Conservation (phyloP, 768 basidiomycete species). For the Trametes gibbosa region DNA sequence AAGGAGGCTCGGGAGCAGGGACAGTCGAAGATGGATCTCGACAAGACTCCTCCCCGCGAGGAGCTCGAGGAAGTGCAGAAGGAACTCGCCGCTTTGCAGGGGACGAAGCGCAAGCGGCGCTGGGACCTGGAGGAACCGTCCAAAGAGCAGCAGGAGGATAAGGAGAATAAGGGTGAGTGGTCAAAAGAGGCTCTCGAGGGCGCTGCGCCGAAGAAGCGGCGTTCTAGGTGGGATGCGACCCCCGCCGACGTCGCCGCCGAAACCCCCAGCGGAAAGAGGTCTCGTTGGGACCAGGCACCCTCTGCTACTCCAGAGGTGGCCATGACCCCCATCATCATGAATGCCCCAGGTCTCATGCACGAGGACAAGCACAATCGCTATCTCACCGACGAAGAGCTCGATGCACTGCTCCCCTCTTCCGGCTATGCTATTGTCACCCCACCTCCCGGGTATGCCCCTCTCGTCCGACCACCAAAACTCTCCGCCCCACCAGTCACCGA, state of each 20-base stretch:
- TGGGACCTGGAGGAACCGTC: constrained; percentile 69
- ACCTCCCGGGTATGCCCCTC: constrained; percentile 89
- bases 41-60: constrained; percentile 86
- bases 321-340: constrained; percentile 84
- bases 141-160: constrained; percentile 45
- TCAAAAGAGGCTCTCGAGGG: constrained; percentile 72
- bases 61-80: constrained; percentile 72
- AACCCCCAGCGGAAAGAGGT: constrained; percentile 69
- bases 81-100: constrained; percentile 57
- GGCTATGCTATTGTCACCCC: constrained; percentile 94
- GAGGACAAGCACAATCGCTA: constrained; percentile 97
- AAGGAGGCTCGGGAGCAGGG: constrained; percentile 67
- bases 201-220: constrained; percentile 83
- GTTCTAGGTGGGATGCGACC: constrained; percentile 95
- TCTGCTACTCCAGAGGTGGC: constrained; percentile 57
- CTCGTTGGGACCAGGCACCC: constrained; percentile 97
- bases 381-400: constrained; percentile 93
- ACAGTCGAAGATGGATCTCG: constrained; percentile 81
- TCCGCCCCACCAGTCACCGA: constrained; percentile 47
- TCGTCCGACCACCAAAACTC: constrained; percentile 56
- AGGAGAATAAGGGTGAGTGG: constrained; percentile 65
- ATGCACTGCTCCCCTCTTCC: constrained; percentile 77
- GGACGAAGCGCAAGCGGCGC: constrained; percentile 70
- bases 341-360: constrained; percentile 76
- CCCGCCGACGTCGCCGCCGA: constrained; percentile 69